phyloP scores from a whole-genome alignment of 148 eudicot genomes.

The Vaccinium myrtillus region DNA sequence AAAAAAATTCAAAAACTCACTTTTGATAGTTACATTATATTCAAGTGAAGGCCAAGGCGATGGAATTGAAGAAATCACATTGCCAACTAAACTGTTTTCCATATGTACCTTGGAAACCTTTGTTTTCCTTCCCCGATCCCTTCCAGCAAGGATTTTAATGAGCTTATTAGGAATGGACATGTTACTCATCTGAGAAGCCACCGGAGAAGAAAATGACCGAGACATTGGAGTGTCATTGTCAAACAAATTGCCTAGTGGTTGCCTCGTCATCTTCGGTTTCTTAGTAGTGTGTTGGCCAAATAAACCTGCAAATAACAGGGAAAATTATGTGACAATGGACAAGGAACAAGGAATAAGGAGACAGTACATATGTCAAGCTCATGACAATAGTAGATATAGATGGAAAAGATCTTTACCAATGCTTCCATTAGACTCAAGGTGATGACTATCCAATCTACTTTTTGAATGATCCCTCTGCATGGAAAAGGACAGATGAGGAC shows the following conservation, averaged over 20 bases:
- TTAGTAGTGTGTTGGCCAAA: conserved; percentile 56
- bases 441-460: conserved; percentile 64
- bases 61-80: neutral
- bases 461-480: conserved; percentile 67
- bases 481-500: conserved; percentile 16
- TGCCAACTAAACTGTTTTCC: neutral
- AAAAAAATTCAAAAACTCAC: conserved; percentile 13
- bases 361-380: neutral
- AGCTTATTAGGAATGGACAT: conserved; percentile 80
- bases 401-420: conserved; percentile 46
- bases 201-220: conserved; percentile 79
- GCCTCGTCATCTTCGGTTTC: conserved; percentile 64
- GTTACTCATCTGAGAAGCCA: conserved; percentile 84
- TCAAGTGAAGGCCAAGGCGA: neutral
- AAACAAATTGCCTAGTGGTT: conserved; percentile 60
- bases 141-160: conserved; percentile 67
- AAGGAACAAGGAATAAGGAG: neutral
- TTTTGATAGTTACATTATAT: conserved; percentile 16
- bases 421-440: conserved; percentile 66
- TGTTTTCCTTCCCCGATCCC: conserved; percentile 69
- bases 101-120: conserved; percentile 68
- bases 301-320: conserved; percentile 40
- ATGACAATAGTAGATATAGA: neutral
- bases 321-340: conserved; percentile 9
- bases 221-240: conserved; percentile 51